phyloP scores from a whole-genome alignment of 1,284 basidiomycete species.

The Trichosporon coremiiforme region DNA sequence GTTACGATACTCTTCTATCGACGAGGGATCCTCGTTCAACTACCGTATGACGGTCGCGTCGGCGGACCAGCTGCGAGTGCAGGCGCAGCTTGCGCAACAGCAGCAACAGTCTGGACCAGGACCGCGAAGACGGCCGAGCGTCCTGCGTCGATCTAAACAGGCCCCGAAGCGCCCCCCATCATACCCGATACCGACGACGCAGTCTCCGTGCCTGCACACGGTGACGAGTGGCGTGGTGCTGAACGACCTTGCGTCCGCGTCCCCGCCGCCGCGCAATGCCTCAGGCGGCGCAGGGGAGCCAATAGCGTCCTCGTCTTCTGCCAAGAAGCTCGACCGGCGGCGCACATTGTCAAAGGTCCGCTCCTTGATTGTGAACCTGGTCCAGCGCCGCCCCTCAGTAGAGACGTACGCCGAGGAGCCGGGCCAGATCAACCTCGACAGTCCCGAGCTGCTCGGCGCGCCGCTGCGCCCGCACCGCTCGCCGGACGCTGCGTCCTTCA shows the following conservation, averaged over 20 bases:
- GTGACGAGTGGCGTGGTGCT: constrained; percentile 8
- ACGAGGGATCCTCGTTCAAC: constrained; percentile 10
- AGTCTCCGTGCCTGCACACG: constrained; percentile 8
- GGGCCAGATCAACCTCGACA: constrained; percentile 2
- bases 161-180: neutral
- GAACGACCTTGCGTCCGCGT: neutral
- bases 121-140: neutral
- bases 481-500: constrained; percentile 40
- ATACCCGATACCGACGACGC: neutral
- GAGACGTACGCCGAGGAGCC: neutral
- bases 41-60: constrained; percentile 17
- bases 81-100: constrained; percentile 8
- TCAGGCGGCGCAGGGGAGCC: neutral
- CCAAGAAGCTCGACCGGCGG: constrained; percentile 25
- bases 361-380: constrained; percentile 32
- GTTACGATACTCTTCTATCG: constrained; percentile 1
- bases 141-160: constrained; percentile 12
- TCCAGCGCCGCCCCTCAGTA: constrained; percentile 21
- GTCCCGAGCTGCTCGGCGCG: constrained; percentile 19
- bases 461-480: constrained; percentile 41
- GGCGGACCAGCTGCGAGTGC: constrained; percentile 1
- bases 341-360: constrained; percentile 40
- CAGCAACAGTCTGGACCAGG: constrained; percentile 1
- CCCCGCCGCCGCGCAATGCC: neutral
- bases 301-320: neutral